Percentiles rank a stretch among this genome's conserved stretches.
Evolutionary conservation across 768 basidiomycete genomes (phyloP).

Genomic region (Lactarius indigo): DNA sequence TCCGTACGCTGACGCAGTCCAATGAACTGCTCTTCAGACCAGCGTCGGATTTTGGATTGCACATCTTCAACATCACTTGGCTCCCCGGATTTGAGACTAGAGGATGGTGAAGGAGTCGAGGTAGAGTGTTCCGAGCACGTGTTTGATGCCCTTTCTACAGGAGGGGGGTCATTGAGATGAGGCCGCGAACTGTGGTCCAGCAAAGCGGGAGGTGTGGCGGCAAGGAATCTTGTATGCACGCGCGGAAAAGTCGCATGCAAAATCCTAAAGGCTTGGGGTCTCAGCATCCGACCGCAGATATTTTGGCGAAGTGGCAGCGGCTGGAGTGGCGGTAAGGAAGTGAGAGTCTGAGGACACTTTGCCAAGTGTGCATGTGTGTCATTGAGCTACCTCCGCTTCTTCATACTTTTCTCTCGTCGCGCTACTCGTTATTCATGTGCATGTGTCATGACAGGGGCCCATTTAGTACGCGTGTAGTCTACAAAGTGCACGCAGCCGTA

Average conservation of each 20-base stretch:
- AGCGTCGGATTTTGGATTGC: slow-evolving; percentile 35
- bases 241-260: slow-evolving; percentile 2
- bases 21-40: slow-evolving; percentile 39
- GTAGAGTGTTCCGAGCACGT: neutral
- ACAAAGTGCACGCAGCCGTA: neutral
- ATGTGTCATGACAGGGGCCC: neutral
- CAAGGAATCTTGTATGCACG: slow-evolving; percentile 1
- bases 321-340: neutral
- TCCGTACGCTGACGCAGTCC: slow-evolving; percentile 53
- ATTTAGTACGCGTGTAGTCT: slow-evolving; percentile 16
- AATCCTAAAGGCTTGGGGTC: slow-evolving; percentile 4
- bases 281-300: slow-evolving; percentile 15
- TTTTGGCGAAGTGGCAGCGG: neutral
- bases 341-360: neutral
- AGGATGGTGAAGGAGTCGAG: slow-evolving; percentile 1
- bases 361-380: neutral
- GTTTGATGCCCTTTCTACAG: neutral
- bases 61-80: neutral
- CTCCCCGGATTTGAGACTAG: neutral
- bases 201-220: neutral
- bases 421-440: neutral
- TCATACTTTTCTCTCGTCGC: neutral
- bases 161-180: neutral
- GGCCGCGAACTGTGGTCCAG: slow-evolving; percentile 8
- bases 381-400: slow-evolving; percentile 1